Conservation (phyloP, 2,329 filamentous ascomycete species). For the Leptographium lundbergii region DNA sequence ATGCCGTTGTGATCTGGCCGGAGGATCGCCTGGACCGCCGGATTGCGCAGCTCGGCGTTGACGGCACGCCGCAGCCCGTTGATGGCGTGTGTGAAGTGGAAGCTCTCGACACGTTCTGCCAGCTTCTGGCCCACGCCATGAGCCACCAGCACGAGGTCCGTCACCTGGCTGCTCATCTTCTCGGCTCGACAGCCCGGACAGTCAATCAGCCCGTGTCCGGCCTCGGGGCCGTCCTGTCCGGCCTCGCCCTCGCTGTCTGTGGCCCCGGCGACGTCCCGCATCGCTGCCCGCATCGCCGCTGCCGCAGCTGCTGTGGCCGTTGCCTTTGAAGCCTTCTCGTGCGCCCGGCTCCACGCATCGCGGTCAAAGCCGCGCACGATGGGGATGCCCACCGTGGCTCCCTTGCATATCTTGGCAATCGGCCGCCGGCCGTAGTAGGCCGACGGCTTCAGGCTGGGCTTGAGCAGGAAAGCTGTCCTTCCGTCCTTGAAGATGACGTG, state of each 20-base stretch:
- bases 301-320: neutral
- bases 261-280: neutral
- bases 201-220: slow-evolving; percentile 12
- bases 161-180: slow-evolving; percentile 55
- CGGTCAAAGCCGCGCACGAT: slow-evolving; percentile 86
- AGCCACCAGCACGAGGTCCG: slow-evolving; percentile 79
- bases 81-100: slow-evolving; percentile 93
- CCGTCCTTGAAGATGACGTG: slow-evolving; percentile 80
- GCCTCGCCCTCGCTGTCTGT: neutral
- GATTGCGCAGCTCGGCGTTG: slow-evolving; percentile 68
- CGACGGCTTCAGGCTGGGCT: slow-evolving; percentile 74
- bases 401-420: slow-evolving; percentile 73
- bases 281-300: neutral
- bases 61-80: slow-evolving; percentile 79
- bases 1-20: slow-evolving; percentile 72
- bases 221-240: neutral
- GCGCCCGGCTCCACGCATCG: slow-evolving; percentile 59
- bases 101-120: slow-evolving; percentile 87
- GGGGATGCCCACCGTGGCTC: slow-evolving; percentile 67
- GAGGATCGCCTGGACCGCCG: slow-evolving; percentile 61
- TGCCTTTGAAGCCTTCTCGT: slow-evolving; percentile 26
- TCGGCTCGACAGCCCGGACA: slow-evolving; percentile 52
- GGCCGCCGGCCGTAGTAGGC: slow-evolving; percentile 73
- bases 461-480: slow-evolving; percentile 68
- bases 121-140: slow-evolving; percentile 97